Base-by-base conservation (phyloP, 371 early-diverging fungal species). In the Apophysomyces sp. region DNA sequence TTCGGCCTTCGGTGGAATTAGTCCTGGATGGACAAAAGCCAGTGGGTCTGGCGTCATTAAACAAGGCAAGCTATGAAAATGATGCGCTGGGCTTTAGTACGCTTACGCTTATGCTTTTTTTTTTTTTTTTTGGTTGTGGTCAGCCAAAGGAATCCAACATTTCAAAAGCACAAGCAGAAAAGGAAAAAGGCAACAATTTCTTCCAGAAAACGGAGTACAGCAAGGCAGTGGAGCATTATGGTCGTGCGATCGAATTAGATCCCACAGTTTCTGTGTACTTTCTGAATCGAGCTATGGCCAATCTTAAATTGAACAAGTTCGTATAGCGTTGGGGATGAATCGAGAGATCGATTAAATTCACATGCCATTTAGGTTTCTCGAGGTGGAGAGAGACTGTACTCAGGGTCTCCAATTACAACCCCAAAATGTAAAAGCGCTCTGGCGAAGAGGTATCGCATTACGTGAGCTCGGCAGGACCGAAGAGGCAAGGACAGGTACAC, bases 221-320 rank as follows among this genome's bases (percentile, higher is more conserved):
- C 12, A 74, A 85, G 27, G 95, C 97, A 0, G 70, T 88, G 49
- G 61, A 69, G 4, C 77, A 80, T 52, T 97, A 97, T 72, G 78
- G 86, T 3, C 76, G 74, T 40, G 87, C 89, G 29, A 87, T 95
- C 49, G 74, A 83, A 11, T 64, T 86, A n/a, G 89, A 93, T 62
- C 84, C 86, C 4, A 73, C 74, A 34, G 84, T 80, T 40, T 63
- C 89, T 11, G 85, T 89, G 0, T 84, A 84, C 26, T 80, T 74
- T 31, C 80, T 89, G 31, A 96, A 96, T 69, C 86, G 94, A 27
- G 95, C 97, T 2, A 90, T 94, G 90, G 92, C 93, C 1, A 71
- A 87, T 54, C 68, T 96, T 16, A 94, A 94, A 62, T 61, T 92
- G 21, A 70, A 86, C 8, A 79, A 74, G 87, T 92, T 81, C 18